Evolutionary conservation across 2,329 filamentous ascomycete species (phyloP).

Genomic region (Fusarium equiseti): DNA sequence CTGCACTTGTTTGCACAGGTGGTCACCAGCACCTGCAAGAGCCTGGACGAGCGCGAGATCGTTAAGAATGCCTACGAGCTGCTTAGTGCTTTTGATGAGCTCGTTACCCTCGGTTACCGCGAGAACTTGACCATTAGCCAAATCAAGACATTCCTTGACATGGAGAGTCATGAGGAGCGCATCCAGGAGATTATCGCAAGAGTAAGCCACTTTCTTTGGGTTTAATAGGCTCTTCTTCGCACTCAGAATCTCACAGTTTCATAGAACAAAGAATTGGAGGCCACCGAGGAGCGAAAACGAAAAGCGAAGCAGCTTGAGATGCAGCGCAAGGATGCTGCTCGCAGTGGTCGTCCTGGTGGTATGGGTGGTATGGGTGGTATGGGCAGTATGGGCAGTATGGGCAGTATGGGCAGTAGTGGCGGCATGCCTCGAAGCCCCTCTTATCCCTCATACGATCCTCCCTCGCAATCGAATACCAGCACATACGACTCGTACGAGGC

Average conservation of each 20-base stretch:
- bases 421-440: conserved; percentile 78
- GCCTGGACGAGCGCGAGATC: conserved; percentile 94
- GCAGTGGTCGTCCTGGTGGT: conserved; percentile 66
- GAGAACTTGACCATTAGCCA: conserved; percentile 97
- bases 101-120: conserved; percentile 94
- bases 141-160: conserved; percentile 99
- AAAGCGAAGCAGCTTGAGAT: conserved; percentile 99
- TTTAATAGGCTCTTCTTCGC: neutral
- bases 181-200: conserved; percentile 98
- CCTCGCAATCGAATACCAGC: conserved; percentile 79
- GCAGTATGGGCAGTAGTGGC: conserved; percentile 47
- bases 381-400: conserved; percentile 44
- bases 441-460: conserved; percentile 91
- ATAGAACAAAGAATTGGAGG: conserved; percentile 98
- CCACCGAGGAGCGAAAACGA: conserved; percentile 96
- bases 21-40: conserved; percentile 96
- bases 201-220: conserved; percentile 62
- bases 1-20: conserved; percentile 98
- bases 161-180: conserved; percentile 99
- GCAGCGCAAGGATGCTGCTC: conserved; percentile 95
- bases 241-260: conserved; percentile 41
- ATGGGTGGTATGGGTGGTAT: conserved; percentile 44
- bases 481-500: conserved; percentile 95
- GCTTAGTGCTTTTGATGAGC: conserved; percentile 95
- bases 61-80: conserved; percentile 94